A percentile compares a stretch with the other conserved stretches of the same genome.
Conservation (phyloP, 2,329 filamentous ascomycete species). For the Cadophora luteo-olivacea region DNA sequence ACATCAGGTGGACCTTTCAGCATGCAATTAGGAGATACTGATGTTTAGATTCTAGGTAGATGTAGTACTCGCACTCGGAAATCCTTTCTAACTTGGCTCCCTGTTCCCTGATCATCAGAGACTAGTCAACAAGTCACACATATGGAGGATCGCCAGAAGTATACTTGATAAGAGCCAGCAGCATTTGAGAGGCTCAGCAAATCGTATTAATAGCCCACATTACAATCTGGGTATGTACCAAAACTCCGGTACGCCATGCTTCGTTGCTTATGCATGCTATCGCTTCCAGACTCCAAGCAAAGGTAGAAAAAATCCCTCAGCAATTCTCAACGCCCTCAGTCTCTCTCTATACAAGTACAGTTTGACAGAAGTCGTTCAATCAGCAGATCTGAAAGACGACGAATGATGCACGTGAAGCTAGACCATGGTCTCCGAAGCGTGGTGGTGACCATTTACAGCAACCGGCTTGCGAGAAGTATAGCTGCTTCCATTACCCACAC, state of each 20-base stretch:
- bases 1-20: slow-evolving; percentile 6
- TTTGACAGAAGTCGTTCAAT: neutral
- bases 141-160: too few species aligned
- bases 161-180: too few species aligned
- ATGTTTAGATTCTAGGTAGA: neutral
- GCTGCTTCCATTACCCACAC: neutral
- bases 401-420: neutral
- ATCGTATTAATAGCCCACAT: neutral
- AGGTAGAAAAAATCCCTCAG: too few species aligned
- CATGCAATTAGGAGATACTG: neutral
- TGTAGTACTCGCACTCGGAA: neutral
- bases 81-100: neutral
- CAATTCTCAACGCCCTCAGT: neutral
- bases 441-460: slow-evolving; percentile 4
- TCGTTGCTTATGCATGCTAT: neutral
- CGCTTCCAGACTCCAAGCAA: too few species aligned
- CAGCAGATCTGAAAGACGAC: too few species aligned
- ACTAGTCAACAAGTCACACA: too few species aligned
- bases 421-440: slow-evolving; percentile 2
- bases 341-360: neutral
- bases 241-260: slow-evolving; percentile 4
- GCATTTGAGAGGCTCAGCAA: neutral
- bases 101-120: too few species aligned
- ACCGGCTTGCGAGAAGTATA: slow-evolving; percentile 12
- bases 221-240: slow-evolving; percentile 4